Evolutionary conservation across 1,139 yeast species (phyloP).

Genomic region (Sugiyamaella xylanicola): DNA sequence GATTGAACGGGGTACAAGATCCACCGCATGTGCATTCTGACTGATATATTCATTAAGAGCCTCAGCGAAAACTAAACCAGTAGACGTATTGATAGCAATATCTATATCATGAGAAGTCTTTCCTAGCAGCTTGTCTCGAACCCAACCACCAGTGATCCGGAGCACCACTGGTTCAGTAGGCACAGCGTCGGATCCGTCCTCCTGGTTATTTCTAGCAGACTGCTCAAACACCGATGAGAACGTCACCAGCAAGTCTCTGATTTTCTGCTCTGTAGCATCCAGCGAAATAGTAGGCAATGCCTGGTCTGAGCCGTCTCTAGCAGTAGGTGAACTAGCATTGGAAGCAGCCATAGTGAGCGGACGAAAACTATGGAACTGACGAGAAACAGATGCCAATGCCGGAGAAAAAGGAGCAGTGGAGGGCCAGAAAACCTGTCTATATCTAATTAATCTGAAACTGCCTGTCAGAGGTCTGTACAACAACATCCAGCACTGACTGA

Average conservation of each 20-base stretch:
- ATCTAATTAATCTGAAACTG: too few relatives aligned
- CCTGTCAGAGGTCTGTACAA: too few relatives aligned
- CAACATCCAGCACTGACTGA: too few relatives aligned
- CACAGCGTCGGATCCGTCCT: background rate
- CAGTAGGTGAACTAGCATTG: background rate
- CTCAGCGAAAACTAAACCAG: constrained; percentile 86
- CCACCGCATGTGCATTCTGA: constrained; percentile 44
- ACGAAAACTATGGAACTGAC: background rate
- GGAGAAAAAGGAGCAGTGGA: too few relatives aligned
- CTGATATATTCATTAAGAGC: constrained; percentile 58
- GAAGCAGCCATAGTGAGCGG: background rate
- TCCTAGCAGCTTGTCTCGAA: constrained; percentile 86
- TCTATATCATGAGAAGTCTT: constrained; percentile 83
- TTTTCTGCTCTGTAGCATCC: constrained; percentile 52
- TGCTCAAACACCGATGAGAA: constrained; percentile 34
- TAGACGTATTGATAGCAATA: constrained; percentile 78
- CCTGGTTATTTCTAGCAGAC: background rate
- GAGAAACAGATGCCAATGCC: background rate
- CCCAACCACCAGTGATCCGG: constrained; percentile 99
- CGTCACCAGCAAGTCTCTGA: constrained; percentile 48
- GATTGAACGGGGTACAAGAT: constrained; percentile 53
- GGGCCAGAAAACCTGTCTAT: too few relatives aligned
- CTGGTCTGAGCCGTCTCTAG: background rate
- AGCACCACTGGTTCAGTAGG: constrained; percentile 49
- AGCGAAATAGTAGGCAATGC: constrained; percentile 40